Percentiles rank a stretch among this genome's conserved stretches.
Conservation (phyloP, 192 early-diverging fungal species). For the Glomus cerebriforme region DNA sequence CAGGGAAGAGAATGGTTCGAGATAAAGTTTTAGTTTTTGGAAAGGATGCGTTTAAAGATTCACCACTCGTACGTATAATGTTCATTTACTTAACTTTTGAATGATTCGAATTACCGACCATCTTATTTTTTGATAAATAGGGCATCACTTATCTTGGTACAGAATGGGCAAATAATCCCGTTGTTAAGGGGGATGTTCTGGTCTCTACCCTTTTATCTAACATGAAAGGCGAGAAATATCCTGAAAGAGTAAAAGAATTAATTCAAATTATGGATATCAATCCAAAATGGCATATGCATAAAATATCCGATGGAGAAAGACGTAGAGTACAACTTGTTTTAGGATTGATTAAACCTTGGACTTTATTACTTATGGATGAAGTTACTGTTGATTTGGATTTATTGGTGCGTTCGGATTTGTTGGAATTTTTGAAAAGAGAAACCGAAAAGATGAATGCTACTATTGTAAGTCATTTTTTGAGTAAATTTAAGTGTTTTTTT, state of each 20-base stretch:
- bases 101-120: neutral
- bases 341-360: conserved; percentile 70
- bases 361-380: conserved; percentile 72
- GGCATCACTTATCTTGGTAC: conserved; percentile 77
- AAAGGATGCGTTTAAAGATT: conserved; percentile 66
- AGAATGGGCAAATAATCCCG: conserved; percentile 77
- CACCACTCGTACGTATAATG: conserved; percentile 44
- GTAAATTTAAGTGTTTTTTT: neutral
- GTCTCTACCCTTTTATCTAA: conserved; percentile 68
- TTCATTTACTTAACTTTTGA: neutral
- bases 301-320: conserved; percentile 69
- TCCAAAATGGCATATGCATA: conserved; percentile 65
- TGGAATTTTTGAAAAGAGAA: conserved; percentile 67
- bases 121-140: conserved; percentile 31
- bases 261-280: conserved; percentile 74
- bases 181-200: conserved; percentile 67
- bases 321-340: conserved; percentile 74
- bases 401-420: conserved; percentile 67
- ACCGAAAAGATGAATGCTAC: conserved; percentile 62
- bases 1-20: conserved; percentile 68
- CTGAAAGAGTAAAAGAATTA: conserved; percentile 58
- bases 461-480: conserved; percentile 46
- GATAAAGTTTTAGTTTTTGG: conserved; percentile 60
- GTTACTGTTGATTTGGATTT: conserved; percentile 84
- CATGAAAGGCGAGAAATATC: conserved; percentile 61